Conservation (phyloP, 2,329 filamentous ascomycete species). For the Rutstroemia sydowiana region DNA sequence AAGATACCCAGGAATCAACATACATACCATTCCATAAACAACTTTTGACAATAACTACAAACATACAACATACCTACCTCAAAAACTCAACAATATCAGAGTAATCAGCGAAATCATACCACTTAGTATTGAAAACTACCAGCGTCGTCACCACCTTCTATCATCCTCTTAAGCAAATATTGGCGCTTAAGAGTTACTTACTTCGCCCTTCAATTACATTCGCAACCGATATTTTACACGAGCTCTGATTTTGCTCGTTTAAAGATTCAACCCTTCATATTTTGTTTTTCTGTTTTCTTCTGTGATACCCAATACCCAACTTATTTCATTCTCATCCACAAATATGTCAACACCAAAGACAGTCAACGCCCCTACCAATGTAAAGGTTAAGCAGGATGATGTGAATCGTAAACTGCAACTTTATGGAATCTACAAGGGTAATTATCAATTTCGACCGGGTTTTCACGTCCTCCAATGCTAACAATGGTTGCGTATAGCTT, state of each 20-base stretch:
- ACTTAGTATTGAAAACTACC: too few species aligned
- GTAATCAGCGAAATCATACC: too few species aligned
- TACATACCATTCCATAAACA: background rate
- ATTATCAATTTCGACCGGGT: too few species aligned
- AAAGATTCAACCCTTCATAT: too few species aligned
- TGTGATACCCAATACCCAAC: conserved; percentile 9
- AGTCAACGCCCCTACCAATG: conserved; percentile 27
- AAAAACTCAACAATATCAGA: too few species aligned
- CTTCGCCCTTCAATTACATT: too few species aligned
- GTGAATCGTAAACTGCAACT: conserved; percentile 92
- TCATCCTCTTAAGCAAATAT: background rate
- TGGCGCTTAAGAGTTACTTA: too few species aligned
- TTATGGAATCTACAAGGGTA: conserved; percentile 78
- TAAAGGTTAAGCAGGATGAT: conserved; percentile 38
- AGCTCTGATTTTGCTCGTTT: too few species aligned
- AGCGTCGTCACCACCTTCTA: too few species aligned
- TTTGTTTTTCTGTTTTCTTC: conserved; percentile 11
- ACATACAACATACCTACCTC: background rate
- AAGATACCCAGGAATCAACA: background rate
- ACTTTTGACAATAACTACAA: background rate
- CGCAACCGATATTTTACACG: too few species aligned
- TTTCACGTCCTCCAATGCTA: too few species aligned
- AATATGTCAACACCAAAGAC: conserved; percentile 14
- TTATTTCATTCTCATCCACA: too few species aligned
- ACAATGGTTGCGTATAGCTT: conserved; percentile 44